Evolutionary conservation across 2,329 filamentous ascomycete species (phyloP).

Genomic region (Xylariaceae sp.): DNA sequence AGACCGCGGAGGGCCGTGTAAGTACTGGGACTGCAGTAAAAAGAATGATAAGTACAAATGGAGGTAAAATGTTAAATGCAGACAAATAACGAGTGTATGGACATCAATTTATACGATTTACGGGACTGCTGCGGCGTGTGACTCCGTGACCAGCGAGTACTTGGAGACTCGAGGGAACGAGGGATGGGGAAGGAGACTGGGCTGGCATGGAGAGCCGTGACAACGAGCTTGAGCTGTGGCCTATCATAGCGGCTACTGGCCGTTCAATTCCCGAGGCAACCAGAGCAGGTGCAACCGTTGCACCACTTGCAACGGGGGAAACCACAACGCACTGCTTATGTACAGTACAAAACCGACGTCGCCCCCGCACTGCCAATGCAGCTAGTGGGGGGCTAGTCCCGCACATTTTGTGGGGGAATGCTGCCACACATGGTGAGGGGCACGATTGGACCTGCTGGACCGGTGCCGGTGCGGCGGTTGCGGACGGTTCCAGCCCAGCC

Average conservation of each 20-base stretch:
- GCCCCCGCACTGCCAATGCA: not conserved
- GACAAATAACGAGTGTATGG: not conserved
- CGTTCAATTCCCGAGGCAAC: not conserved
- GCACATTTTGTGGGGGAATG: not conserved
- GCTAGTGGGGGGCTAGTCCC: not conserved
- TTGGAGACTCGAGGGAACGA: constrained; percentile 1
- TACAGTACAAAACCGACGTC: not conserved
- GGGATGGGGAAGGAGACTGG: not conserved
- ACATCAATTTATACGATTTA: not conserved
- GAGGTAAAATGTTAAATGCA: not conserved
- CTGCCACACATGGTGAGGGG: not conserved
- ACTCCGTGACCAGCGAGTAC: not conserved
- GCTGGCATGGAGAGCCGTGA: constrained; percentile 2
- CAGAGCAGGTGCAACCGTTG: not conserved
- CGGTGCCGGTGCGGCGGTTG: not conserved
- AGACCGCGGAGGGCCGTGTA: constrained; percentile 8
- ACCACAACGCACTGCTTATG: not conserved
- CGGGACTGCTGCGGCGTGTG: not conserved
- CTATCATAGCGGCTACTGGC: not conserved
- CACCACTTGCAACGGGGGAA: not conserved
- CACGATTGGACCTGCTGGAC: not conserved
- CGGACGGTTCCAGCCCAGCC: not conserved
- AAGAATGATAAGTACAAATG: constrained; percentile 10
- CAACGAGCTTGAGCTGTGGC: not conserved
- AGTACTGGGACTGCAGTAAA: constrained; percentile 12